Conservation (phyloP, 1,284 basidiomycete species). For the Thecaphora thlaspeos region DNA sequence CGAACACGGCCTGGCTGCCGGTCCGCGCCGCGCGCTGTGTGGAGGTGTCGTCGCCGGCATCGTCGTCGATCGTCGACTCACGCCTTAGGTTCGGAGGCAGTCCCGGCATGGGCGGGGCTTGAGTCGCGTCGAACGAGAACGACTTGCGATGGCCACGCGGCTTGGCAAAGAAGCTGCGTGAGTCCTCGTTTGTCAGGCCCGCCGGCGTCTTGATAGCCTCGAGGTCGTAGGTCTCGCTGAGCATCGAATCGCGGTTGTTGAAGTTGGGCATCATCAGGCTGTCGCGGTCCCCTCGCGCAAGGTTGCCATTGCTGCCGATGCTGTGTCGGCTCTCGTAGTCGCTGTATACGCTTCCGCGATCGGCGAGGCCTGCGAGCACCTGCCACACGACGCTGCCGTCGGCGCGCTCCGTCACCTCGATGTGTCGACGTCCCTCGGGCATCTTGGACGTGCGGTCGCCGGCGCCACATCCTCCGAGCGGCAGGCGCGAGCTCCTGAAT, state of each 20-base stretch:
- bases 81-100: conserved; percentile 3
- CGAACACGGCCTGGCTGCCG: conserved; percentile 8
- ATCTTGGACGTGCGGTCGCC: conserved; percentile 6
- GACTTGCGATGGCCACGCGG: conserved; percentile 16
- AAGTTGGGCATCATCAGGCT: background rate
- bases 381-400: conserved; percentile 52
- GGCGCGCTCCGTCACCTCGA: conserved; percentile 50
- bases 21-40: background rate
- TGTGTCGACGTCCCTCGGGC: conserved; percentile 25
- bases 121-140: conserved; percentile 15
- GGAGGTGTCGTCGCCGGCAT: background rate
- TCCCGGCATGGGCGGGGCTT: conserved; percentile 10
- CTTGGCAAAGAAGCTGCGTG: conserved; percentile 33
- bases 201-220: conserved; percentile 11
- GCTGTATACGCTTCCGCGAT: conserved; percentile 37
- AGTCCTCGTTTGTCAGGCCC: conserved; percentile 36
- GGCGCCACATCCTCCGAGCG: background rate
- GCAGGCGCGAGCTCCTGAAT: background rate
- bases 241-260: conserved; percentile 2
- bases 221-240: background rate
- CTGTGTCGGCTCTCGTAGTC: conserved; percentile 24
- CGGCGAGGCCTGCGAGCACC: conserved; percentile 46
- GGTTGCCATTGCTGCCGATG: conserved; percentile 2
- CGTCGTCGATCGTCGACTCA: background rate
- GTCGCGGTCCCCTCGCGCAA: background rate